A percentile compares a stretch with the other conserved stretches of the same genome.
phyloP scores from a whole-genome alignment of 148 eudicot genomes.

The Rhododendron simsii region DNA sequence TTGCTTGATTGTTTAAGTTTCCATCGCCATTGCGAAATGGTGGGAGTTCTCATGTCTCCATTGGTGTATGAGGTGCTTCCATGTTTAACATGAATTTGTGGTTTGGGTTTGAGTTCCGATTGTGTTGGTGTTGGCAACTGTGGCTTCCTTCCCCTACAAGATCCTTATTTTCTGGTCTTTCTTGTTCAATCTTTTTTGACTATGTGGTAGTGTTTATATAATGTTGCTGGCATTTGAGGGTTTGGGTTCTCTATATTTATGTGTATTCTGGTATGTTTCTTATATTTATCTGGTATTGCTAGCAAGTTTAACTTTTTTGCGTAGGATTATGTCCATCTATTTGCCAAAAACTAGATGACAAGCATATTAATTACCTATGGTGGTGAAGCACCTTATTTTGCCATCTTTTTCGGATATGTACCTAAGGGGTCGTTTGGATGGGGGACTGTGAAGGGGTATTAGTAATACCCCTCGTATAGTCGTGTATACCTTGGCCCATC shows the following conservation, averaged over 20 bases:
- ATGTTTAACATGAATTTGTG: not conserved
- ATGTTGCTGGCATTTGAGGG: not conserved
- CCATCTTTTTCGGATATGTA: too few species aligned
- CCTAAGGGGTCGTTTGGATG: too few species aligned
- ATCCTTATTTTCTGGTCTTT: not conserved
- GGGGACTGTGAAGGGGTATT: too few species aligned
- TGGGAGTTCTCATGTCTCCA: not conserved
- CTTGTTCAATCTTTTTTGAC: not conserved
- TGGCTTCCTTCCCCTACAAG: not conserved
- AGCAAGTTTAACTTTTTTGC: not conserved
- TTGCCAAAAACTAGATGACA: not conserved
- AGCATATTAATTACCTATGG: not conserved
- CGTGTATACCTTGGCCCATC: too few species aligned
- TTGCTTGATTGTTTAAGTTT: not conserved
- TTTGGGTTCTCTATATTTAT: not conserved
- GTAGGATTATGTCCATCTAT: not conserved
- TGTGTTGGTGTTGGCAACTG: not conserved
- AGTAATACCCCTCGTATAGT: too few species aligned
- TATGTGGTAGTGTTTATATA: not conserved
- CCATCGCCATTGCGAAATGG: not conserved
- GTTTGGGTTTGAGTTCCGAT: not conserved
- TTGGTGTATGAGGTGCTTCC: not conserved
- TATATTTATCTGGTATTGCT: not conserved
- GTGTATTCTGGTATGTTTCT: not conserved
- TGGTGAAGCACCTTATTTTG: not conserved